Conservation (phyloP, 805 yeast genomes). For the Saturnispora zaruensis region DNA sequence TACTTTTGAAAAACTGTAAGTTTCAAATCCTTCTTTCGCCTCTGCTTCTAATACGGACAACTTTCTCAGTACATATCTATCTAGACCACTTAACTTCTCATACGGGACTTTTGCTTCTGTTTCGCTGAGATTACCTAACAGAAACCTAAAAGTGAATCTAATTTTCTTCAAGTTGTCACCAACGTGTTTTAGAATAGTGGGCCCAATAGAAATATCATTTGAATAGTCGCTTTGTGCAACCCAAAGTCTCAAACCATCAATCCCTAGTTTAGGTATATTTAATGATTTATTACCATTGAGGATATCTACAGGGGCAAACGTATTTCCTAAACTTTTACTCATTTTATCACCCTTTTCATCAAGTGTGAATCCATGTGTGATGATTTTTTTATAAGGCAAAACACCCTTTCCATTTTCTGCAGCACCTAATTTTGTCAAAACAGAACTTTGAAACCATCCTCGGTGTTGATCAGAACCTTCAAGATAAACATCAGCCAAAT, state of each 20-base stretch:
- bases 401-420: constrained; percentile 23
- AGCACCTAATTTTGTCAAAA: constrained; percentile 63
- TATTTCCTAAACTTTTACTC: constrained; percentile 91
- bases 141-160: constrained; percentile 68
- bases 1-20: constrained; percentile 60
- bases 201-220: constrained; percentile 68
- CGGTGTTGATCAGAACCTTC: constrained; percentile 99
- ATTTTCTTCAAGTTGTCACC: constrained; percentile 75
- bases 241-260: constrained; percentile 87
- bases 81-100: constrained; percentile 37
- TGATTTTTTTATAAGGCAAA: constrained; percentile 60
- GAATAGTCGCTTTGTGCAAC: constrained; percentile 85
- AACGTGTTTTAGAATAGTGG: constrained; percentile 63
- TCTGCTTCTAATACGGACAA: constrained; percentile 38
- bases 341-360: constrained; percentile 82
- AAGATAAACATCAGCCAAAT: constrained; percentile 71
- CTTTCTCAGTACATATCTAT: constrained; percentile 53
- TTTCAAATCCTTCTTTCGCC: constrained; percentile 39
- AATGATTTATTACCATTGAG: constrained; percentile 49
- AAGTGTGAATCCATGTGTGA: constrained; percentile 90
- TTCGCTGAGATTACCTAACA: constrained; percentile 64
- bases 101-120: constrained; percentile 29
- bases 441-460: constrained; percentile 97
- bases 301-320: constrained; percentile 58
- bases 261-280: constrained; percentile 59